Evolutionary conservation across 306 rosid species (phyloP).

Genomic region (Inga leiocalycina): DNA sequence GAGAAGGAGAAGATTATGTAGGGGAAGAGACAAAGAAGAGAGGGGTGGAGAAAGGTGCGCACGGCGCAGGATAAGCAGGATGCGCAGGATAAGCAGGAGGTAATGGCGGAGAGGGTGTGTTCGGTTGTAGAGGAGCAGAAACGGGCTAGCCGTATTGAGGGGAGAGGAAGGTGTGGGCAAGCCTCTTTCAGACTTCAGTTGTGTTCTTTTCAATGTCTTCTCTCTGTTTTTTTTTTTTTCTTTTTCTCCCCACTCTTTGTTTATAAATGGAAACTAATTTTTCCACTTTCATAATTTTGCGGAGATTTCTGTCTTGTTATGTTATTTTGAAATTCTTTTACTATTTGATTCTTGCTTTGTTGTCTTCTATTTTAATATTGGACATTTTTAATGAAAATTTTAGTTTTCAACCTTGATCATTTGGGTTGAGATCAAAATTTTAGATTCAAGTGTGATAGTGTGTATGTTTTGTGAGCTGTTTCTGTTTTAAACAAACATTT

Average conservation of each 20-base stretch:
- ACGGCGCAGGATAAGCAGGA: conserved; percentile 44
- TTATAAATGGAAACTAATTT: neutral
- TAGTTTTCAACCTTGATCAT: neutral
- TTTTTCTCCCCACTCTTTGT: neutral
- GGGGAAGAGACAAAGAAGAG: neutral
- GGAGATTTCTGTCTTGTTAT: neutral
- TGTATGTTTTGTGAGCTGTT: neutral
- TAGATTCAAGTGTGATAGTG: neutral
- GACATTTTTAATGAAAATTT: neutral
- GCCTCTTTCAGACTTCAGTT: conserved; percentile 43
- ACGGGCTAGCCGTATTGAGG: conserved; percentile 57
- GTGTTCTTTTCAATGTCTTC: conserved; percentile 36
- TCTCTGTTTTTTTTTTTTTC: neutral
- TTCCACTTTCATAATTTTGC: neutral
- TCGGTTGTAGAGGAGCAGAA: conserved; percentile 76
- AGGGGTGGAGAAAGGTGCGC: neutral
- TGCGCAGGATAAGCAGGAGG: conserved; percentile 44
- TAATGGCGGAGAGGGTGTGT: conserved; percentile 45
- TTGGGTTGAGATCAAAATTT: neutral
- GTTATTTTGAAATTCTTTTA: neutral
- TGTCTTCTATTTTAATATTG: neutral
- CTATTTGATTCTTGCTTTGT: neutral
- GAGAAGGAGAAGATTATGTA: conserved; percentile 12
- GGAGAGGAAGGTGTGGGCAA: conserved; percentile 63
- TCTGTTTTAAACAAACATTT: too few relatives aligned